Conservation (phyloP, 2,329 filamentous ascomycete species). For the Penicillium sp. region DNA sequence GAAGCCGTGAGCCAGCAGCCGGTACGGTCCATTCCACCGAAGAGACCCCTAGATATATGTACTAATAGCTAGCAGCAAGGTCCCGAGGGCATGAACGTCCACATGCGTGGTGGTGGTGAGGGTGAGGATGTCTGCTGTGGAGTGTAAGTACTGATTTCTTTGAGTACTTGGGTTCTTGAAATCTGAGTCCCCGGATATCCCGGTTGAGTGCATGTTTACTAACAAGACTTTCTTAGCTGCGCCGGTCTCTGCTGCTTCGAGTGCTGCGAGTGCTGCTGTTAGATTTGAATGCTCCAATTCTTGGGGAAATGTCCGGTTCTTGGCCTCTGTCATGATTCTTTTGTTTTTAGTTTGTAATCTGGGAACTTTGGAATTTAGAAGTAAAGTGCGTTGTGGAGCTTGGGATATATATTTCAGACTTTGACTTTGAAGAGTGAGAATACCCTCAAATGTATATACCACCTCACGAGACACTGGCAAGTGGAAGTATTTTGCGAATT, state of each 20-base stretch:
- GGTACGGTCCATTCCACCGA: neutral
- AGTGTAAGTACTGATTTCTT: constrained; percentile 10
- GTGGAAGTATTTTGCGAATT: too few species aligned
- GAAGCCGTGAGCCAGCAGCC: constrained; percentile 13
- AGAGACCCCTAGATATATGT: neutral
- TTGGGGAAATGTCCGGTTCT: too few species aligned
- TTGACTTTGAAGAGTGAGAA: too few species aligned
- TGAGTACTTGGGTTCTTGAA: too few species aligned
- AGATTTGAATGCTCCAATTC: too few species aligned
- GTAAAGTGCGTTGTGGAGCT: too few species aligned
- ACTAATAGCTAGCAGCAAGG: neutral
- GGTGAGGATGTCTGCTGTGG: constrained; percentile 20
- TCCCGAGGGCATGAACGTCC: constrained; percentile 13
- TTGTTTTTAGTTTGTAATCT: too few species aligned
- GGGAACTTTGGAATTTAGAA: too few species aligned
- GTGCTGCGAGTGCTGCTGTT: constrained; percentile 14
- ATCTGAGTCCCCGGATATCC: neutral
- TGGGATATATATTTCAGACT: too few species aligned
- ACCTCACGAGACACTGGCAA: too few species aligned
- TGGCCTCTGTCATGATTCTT: too few species aligned
- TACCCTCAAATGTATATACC: too few species aligned
- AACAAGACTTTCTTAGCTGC: constrained; percentile 7
- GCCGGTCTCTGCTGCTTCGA: constrained; percentile 20
- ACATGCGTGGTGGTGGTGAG: constrained; percentile 19
- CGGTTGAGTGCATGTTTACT: neutral